These are phyloP conservation scores for Dryadomyces quercus-mongolicae DNA, from an alignment of 2,329 filamentous ascomycete genomes.

Conservation along the genomic window DNA sequence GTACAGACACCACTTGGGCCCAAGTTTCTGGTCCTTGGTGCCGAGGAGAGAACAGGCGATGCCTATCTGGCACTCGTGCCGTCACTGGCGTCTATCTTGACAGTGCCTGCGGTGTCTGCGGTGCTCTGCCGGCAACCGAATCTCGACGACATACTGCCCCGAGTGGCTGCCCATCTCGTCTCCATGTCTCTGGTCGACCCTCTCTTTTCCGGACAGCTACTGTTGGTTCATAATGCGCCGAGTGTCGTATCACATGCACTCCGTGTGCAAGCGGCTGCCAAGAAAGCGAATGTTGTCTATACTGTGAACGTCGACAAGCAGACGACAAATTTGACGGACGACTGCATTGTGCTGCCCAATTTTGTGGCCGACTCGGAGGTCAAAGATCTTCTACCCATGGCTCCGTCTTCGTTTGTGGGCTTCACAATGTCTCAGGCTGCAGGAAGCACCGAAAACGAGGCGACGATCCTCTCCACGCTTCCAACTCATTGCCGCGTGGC, in stretches of 20 bases:
- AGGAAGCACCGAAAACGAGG: neutral
- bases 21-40: neutral
- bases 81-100: neutral
- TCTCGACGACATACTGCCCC: neutral
- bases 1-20: neutral
- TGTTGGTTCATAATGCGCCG: neutral
- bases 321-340: neutral
- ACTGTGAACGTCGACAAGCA: neutral
- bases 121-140: neutral
- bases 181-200: neutral
- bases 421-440: neutral
- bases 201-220: neutral
- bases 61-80: neutral
- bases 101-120: neutral
- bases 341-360: neutral
- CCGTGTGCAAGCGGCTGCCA: neutral
- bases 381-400: neutral
- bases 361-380: neutral
- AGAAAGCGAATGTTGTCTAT: neutral
- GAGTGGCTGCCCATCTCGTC: neutral
- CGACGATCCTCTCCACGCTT: neutral
- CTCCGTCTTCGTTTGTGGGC: neutral
- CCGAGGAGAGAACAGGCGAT: neutral
- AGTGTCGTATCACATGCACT: neutral
- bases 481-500: neutral